Conservation (phyloP, 2,329 filamentous ascomycete species). For the Albifimbria verrucaria region DNA sequence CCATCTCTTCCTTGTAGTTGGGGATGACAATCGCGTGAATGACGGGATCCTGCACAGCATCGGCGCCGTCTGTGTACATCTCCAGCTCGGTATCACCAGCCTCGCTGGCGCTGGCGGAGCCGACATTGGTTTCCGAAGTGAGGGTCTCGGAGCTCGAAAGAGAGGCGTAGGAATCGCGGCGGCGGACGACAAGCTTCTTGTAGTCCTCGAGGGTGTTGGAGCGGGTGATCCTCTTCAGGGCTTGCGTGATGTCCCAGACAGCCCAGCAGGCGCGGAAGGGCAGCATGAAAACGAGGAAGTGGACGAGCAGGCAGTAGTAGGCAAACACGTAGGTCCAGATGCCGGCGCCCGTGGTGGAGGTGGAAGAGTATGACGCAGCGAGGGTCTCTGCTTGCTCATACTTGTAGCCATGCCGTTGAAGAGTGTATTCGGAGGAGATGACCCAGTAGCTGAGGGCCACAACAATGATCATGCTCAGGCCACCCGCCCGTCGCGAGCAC, state of each 20-base stretch:
- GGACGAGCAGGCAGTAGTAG: constrained; percentile 63
- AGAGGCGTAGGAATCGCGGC: constrained; percentile 52
- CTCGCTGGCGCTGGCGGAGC: constrained; percentile 47
- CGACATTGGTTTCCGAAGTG: constrained; percentile 38
- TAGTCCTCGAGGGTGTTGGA: constrained; percentile 42
- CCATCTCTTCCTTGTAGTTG: constrained; percentile 71
- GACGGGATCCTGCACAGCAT: constrained; percentile 39
- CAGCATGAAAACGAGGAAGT: constrained; percentile 61
- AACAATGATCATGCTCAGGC: constrained; percentile 50
- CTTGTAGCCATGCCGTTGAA: constrained; percentile 40
- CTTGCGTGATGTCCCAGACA: constrained; percentile 53
- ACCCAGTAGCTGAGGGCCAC: constrained; percentile 52
- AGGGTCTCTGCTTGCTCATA: constrained; percentile 36
- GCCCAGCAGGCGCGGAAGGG: constrained; percentile 61
- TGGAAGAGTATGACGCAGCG: constrained; percentile 24
- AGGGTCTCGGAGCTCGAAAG: constrained; percentile 55
- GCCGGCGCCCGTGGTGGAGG: constrained; percentile 37
- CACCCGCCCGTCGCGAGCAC: constrained; percentile 51
- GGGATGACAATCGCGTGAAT: constrained; percentile 68
- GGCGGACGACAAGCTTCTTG: constrained; percentile 43
- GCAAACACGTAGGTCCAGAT: constrained; percentile 54
- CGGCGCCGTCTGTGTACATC: constrained; percentile 41
- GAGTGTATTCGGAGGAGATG: constrained; percentile 46
- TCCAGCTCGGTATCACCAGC: constrained; percentile 49
- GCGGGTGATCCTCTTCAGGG: constrained; percentile 42